phyloP scores from a whole-genome alignment of 345 rosid genomes.

The Raphanus sativus region DNA sequence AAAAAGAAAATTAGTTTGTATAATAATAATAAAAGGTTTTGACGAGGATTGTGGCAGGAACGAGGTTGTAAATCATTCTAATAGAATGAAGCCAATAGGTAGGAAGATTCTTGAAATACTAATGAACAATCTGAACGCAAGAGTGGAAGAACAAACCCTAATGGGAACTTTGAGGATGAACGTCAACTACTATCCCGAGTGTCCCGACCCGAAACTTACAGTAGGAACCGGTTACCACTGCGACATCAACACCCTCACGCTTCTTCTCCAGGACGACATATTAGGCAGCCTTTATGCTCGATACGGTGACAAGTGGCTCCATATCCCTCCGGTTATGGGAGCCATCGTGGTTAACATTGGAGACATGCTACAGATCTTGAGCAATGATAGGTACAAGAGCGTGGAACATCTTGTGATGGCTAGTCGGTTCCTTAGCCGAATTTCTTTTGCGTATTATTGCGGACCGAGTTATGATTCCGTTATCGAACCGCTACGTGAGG shows the following conservation, averaged over 20 bases:
- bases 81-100: conserved; percentile 30
- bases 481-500: conserved; percentile 13
- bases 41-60: conserved; percentile 28
- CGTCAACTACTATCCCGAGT: conserved; percentile 37
- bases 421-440: conserved; percentile 1
- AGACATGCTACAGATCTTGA: conserved; percentile 26
- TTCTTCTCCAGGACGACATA: conserved; percentile 37
- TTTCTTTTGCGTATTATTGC: conserved; percentile 11
- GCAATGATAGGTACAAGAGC: conserved; percentile 33
- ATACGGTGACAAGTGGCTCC: conserved; percentile 27
- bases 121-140: conserved; percentile 35
- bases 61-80: conserved; percentile 38
- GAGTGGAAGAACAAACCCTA: conserved; percentile 16
- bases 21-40: neutral
- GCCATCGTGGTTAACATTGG: conserved; percentile 31
- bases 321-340: conserved; percentile 26
- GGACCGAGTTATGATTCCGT: neutral
- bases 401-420: conserved; percentile 26
- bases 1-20: neutral
- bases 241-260: conserved; percentile 30
- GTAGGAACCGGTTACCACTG: conserved; percentile 37
- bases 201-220: conserved; percentile 37
- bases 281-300: conserved; percentile 40
- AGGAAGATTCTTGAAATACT: conserved; percentile 34
- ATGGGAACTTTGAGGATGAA: conserved; percentile 35